Evolutionary conservation across 1,284 basidiomycete species (phyloP), one percentile per base, ranked within the genome.

Genomic region (Tremellales sp.): DNA sequence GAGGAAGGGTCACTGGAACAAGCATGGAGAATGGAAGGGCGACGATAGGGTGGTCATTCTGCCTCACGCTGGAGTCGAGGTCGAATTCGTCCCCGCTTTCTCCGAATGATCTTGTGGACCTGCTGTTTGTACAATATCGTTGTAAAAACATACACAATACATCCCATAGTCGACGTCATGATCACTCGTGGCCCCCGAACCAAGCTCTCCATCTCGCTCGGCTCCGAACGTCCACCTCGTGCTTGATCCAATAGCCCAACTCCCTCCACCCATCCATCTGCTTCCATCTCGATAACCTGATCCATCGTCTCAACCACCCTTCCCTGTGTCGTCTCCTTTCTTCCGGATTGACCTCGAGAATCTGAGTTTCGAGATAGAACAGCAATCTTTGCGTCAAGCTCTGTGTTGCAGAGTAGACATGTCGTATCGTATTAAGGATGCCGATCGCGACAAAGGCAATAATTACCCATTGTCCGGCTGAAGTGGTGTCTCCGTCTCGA

Each of bases 291-390:
- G 45, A 39, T 25, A 56, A 45, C 27, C 48, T 49, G 12, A 53
- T 28, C 56, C 58, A 61, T 9, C 48, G 31, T 13, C 46, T 40
- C 18, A 36, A 52, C 57, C 58, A 61, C 27, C 39, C 34, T 18
- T 52, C 39, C 5, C 47, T 28, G 10, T 45, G 43, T 21, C 40
- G 24, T 18, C 41, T 32, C 27, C 56, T 47, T 19, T 66, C 59
- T 14, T 60, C 58, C 3, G 63, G 57, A 38, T 66, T 65, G 19
- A 66, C 65, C 44, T 68, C 66, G 19, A 68, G 47, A 7, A 70
- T 68, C 51, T 66, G 61, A 21, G 64, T 65, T 49, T 70, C 68
- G 22, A 69, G 57, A 24, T 61, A 65, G n/a, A 51, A 44, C 35
- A 70, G 49, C n/a, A 58, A 25, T 21, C 50, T 29, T 12, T 49